Evolutionary conservation across 768 basidiomycete genomes (phyloP), one percentile per base, ranked within the genome.

Genomic region (Tephrocybe sp.): DNA sequence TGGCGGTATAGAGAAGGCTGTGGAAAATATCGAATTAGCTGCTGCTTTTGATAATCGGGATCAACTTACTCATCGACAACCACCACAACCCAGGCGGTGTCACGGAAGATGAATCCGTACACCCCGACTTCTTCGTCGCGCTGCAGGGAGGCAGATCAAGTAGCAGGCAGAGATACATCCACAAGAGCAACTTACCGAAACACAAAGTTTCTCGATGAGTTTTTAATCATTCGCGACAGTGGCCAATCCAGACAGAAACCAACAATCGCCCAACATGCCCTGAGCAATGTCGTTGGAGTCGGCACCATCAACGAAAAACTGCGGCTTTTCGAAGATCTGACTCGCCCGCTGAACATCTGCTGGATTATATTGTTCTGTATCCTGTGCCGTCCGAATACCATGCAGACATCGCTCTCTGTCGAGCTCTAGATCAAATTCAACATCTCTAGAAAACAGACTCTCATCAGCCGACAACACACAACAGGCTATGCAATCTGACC

Each of bases 391-490:
- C 4, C 19, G 21, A 26, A 78, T 57, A 4, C 75, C 70, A 44
- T 73, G 61, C 18, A 78, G 60, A 55, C 77, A 79, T 28, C 55
- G 42, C 52, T 77, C 72, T 32, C 69, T 69, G 32, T 73, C 73
- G 1, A 77, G 57, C 53, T 83, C 82, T 46, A 82, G 80, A 51
- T 80, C 79, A 6, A 49, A 83, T 52, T 80, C 79, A n/a, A 49
- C 24, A 27, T 56, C 55, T n/a, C 51, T 56, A 35, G 8, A 5
- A 8, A 19, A 9, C 15, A 24, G 4, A 19, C n/a, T 27, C 9
- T 9, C 1, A 11, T 47, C 7, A 28, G 24, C 32, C 19, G 24
- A 15, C 36, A 3, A 25, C 15, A 2, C 16, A 2, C 15, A 38
- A 4, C 3, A 0, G n/a, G n/a, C n/a, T n/a, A n/a, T n/a, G 13